Percentiles rank a stretch among this genome's conserved stretches.
Conservation (phyloP, 176 grass and related monocot species). For the Rhynchospora breviuscula region DNA sequence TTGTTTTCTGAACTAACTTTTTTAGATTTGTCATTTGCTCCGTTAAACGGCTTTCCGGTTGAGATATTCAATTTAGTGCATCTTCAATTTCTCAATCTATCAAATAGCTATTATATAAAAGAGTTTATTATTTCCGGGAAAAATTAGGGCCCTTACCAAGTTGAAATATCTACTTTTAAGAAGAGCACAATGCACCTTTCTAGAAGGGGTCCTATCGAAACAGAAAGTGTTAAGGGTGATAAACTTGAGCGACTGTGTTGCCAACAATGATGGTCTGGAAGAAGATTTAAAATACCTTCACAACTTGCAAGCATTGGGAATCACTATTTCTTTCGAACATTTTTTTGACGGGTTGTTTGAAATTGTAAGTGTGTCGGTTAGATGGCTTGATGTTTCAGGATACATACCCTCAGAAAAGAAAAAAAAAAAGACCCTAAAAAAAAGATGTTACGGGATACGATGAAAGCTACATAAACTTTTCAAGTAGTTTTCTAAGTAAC, state of each 20-base stretch:
- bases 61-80: neutral
- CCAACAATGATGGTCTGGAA: neutral
- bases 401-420: too few species aligned
- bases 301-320: neutral
- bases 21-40: neutral
- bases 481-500: neutral
- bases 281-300: neutral
- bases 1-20: constrained; percentile 2
- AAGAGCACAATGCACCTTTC: neutral
- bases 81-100: neutral
- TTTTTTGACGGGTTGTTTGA: neutral
- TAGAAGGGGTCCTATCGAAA: neutral
- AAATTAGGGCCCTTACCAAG: neutral
- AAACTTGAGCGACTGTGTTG: neutral
- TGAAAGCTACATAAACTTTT: neutral
- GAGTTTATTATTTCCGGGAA: neutral
- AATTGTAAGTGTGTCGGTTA: neutral
- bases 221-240: neutral
- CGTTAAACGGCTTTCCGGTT: neutral
- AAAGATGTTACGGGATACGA: neutral
- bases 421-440: too few species aligned
- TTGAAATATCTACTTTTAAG: constrained; percentile 5
- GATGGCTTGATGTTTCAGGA: neutral
- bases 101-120: neutral
- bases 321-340: neutral